Base-by-base conservation (phyloP, 192 early-diverging fungal species). In the Coemansia sp. region DNA sequence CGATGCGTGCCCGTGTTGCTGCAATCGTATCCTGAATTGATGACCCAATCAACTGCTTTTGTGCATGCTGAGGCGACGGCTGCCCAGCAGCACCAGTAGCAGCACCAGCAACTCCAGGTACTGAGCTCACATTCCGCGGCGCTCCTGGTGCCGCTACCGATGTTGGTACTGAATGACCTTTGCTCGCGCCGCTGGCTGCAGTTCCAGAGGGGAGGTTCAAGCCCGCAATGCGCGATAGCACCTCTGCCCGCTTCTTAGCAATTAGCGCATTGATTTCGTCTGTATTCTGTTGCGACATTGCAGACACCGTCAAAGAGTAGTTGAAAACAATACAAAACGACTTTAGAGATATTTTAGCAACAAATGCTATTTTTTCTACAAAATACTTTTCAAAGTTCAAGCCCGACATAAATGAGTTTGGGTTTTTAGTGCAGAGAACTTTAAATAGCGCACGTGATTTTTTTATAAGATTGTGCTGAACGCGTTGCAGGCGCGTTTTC, bases 171-270 rank as follows among this genome's bases (percentile, higher is more conserved):
- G 59, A 32, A 9, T 9, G 56, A 10, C 21, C 50, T 34, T 34
- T 28, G 65, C 41, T 10, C 54, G 18, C n/a, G 34, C 28, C 10
- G 34, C 12, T 44, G 8, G 27, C 30, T 5, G 49, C 53, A 0
- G 22, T 51, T 1, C 63, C 55, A 8, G 65, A 48, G 0, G 80
- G 73, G 10, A 80, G 57, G 24, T 78, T 83, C 69, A 87, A 70
- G 22, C 62, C 74, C n/a, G 88, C 90, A 58, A 92, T 73, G 48
- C 85, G 85, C 5, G 87, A 84, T 32, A 84, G 69, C 34, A 90
- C 86, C 56, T 92, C 87, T 24, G 82, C 82, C 23, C 84, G 68
- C 79, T 88, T 89, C 66, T 69, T 68, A 19, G 78, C 73, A 31
- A 81, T 75, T 9, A 75, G 59, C 54, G 73, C 78, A 65, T 74